Evolutionary conservation across 129 eudicot species (phyloP).

Genomic region (Centrapalus pauciflorus): DNA sequence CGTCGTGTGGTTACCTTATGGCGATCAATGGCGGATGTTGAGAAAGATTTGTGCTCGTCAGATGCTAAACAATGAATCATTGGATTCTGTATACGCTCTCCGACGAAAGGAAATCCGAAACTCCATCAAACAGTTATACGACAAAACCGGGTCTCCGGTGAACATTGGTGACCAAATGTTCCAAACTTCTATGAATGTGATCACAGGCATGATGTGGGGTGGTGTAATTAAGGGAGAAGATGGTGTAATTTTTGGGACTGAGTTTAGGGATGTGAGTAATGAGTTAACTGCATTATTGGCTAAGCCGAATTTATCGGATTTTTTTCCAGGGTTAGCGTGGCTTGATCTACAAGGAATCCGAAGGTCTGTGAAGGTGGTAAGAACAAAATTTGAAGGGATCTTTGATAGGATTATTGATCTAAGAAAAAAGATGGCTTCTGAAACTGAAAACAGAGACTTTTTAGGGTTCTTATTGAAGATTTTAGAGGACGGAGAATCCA

Average conservation of each 20-base stretch:
- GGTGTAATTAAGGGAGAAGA: slow-evolving; percentile 38
- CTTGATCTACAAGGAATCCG: slow-evolving; percentile 59
- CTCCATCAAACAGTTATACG: slow-evolving; percentile 31
- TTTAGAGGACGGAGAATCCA: slow-evolving; percentile 35
- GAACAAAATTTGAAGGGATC: slow-evolving; percentile 41
- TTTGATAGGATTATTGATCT: slow-evolving; percentile 51
- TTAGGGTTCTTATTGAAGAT: slow-evolving; percentile 51
- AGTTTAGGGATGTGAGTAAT: slow-evolving; percentile 30
- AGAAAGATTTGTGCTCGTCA: slow-evolving; percentile 49
- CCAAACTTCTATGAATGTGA: slow-evolving; percentile 38
- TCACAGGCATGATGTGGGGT: slow-evolving; percentile 71
- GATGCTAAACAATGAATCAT: slow-evolving; percentile 40
- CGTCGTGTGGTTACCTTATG: slow-evolving; percentile 42
- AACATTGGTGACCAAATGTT: slow-evolving; percentile 48
- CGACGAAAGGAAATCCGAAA: slow-evolving; percentile 43
- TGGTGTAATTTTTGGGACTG: slow-evolving; percentile 29
- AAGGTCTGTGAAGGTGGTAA: slow-evolving; percentile 43
- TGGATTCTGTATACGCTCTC: slow-evolving; percentile 40
- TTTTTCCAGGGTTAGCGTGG: slow-evolving; percentile 41
- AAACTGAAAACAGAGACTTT: slow-evolving; percentile 46
- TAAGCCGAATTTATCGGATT: slow-evolving; percentile 58
- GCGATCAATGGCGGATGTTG: slow-evolving; percentile 49
- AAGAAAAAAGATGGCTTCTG: slow-evolving; percentile 29
- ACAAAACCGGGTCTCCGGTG: slow-evolving; percentile 34
- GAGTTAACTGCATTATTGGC: slow-evolving; percentile 42